Evolutionary conservation across 176 grass and related monocot genomes (phyloP).

Genomic region (Ananas comosus): DNA sequence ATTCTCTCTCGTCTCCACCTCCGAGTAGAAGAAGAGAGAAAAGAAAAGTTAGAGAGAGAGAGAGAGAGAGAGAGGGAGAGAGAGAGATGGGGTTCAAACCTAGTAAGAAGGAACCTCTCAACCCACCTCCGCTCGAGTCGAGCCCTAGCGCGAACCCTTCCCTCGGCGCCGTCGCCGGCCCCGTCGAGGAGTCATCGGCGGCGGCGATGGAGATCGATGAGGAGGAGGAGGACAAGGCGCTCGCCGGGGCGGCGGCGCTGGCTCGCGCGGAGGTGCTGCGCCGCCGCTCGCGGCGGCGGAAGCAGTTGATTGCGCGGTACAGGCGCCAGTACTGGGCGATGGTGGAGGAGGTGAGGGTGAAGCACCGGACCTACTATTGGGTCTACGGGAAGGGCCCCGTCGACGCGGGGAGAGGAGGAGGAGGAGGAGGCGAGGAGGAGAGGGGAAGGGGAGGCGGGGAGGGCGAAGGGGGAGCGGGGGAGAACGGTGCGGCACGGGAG

Average conservation of each 20-base stretch:
- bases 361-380: conserved; percentile 71
- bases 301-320: conserved; percentile 37
- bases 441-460: conserved; percentile 15
- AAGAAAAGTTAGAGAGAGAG: background rate
- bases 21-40: background rate
- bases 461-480: background rate
- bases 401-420: conserved; percentile 25
- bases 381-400: conserved; percentile 56
- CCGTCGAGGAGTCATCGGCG: background rate
- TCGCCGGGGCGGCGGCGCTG: conserved; percentile 40
- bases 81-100: background rate
- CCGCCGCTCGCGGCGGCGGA: conserved; percentile 32
- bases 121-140: conserved; percentile 4
- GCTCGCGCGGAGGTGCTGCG: conserved; percentile 79
- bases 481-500: background rate
- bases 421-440: background rate
- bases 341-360: conserved; percentile 58
- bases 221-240: conserved; percentile 26
- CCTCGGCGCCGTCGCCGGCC: no score
- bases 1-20: background rate
- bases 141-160: background rate
- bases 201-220: conserved; percentile 6
- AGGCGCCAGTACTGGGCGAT: conserved; percentile 61
- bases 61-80: background rate
- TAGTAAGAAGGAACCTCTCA: background rate